Conservation (phyloP, 331 rosid genomes). For the Erythrophleum ivorense region DNA sequence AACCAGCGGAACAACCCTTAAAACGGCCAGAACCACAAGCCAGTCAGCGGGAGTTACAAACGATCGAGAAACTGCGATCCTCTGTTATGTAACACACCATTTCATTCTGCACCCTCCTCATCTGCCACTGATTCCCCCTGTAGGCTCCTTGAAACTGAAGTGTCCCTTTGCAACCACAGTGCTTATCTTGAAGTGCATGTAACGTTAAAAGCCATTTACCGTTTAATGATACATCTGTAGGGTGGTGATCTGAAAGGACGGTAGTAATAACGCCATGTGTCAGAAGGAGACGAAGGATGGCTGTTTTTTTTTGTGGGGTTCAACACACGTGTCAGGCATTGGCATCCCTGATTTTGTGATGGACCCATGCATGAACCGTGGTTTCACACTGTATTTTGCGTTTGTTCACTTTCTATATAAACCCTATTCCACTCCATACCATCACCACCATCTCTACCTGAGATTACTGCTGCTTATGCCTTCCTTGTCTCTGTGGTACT, state of each 20-base stretch:
- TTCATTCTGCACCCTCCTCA: constrained; percentile 34
- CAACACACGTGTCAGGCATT: constrained; percentile 55
- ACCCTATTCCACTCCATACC: constrained; percentile 15
- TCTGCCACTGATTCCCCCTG: constrained; percentile 7
- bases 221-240: constrained; percentile 25
- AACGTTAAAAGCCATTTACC: constrained; percentile 5
- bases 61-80: background rate
- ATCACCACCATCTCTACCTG: background rate
- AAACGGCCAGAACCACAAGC: background rate
- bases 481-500: background rate
- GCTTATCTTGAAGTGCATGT: constrained; percentile 46
- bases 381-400: background rate
- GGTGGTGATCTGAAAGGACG: constrained; percentile 36
- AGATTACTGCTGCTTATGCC: background rate
- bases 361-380: constrained; percentile 60
- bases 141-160: constrained; percentile 36
- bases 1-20: background rate
- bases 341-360: constrained; percentile 36
- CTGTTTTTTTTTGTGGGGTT: constrained; percentile 41
- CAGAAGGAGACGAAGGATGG: constrained; percentile 24
- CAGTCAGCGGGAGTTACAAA: constrained; percentile 19
- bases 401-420: constrained; percentile 34
- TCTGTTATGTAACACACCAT: constrained; percentile 20
- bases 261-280: constrained; percentile 45
- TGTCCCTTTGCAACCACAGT: background rate